phyloP scores from a whole-genome alignment of 257 asterid species.

The Primulina tabacum region DNA sequence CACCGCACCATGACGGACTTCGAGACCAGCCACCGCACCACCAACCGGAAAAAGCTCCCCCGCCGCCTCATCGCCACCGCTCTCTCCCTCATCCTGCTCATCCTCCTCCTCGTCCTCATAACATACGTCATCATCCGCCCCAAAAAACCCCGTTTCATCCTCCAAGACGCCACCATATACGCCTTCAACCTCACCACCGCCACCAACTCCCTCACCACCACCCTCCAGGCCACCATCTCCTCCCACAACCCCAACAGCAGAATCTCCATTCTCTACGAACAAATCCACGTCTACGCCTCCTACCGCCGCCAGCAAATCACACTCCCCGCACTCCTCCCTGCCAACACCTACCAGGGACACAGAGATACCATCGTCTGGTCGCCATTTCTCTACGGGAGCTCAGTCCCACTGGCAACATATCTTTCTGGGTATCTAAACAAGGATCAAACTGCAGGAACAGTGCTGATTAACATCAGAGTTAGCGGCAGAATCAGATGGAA shows the following conservation, averaged over 20 bases:
- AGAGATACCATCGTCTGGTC: slow-evolving; percentile 56
- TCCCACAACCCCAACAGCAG: slow-evolving; percentile 48
- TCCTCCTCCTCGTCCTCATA: slow-evolving; percentile 46
- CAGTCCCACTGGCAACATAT: slow-evolving; percentile 49
- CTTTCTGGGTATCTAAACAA: slow-evolving; percentile 28
- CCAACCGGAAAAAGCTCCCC: slow-evolving; percentile 29
- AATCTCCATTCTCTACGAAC: slow-evolving; percentile 51
- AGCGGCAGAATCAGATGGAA: slow-evolving; percentile 53
- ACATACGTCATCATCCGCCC: slow-evolving; percentile 53
- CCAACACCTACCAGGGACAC: slow-evolving; percentile 47
- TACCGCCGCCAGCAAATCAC: slow-evolving; percentile 61
- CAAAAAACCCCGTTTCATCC: slow-evolving; percentile 52
- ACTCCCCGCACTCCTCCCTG: slow-evolving; percentile 41
- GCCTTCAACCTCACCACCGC: slow-evolving; percentile 45
- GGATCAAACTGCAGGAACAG: slow-evolving; percentile 48
- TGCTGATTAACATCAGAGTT: slow-evolving; percentile 39
- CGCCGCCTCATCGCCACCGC: slow-evolving; percentile 33
- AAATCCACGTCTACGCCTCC: slow-evolving; percentile 48
- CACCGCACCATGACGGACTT: slow-evolving; percentile 38
- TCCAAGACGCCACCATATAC: slow-evolving; percentile 60
- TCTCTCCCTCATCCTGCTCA: slow-evolving; percentile 26
- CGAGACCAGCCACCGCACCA: slow-evolving; percentile 47
- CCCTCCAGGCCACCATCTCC: slow-evolving; percentile 45
- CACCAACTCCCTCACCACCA: slow-evolving; percentile 44
- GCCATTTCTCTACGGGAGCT: slow-evolving; percentile 47